Percentiles rank a stretch among this genome's conserved stretches.
These are phyloP conservation scores for Suhomyces guaymorum DNA, from an alignment of 1,139 yeast genomes.

Conservation along the genomic window DNA sequence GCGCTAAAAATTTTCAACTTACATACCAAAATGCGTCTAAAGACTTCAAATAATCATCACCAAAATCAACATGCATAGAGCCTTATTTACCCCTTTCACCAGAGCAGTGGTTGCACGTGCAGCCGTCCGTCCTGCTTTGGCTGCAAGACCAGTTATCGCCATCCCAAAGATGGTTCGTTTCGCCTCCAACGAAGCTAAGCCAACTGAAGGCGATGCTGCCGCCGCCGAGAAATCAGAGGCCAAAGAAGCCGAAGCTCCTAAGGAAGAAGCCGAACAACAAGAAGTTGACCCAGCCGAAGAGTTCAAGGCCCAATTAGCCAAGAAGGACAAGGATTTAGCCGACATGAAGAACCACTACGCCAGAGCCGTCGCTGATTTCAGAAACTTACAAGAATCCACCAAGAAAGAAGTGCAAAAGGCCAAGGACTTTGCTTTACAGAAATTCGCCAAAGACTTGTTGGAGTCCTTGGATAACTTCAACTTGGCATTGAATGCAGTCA, in stretches of 20 bases:
- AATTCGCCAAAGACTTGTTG: constrained; percentile 86
- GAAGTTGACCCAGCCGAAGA: constrained; percentile 28
- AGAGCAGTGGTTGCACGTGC: constrained; percentile 28
- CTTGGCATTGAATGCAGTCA: constrained; percentile 79
- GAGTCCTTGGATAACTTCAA: constrained; percentile 91
- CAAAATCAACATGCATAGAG: constrained; percentile 36
- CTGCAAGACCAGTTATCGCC: constrained; percentile 20
- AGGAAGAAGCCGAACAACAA: constrained; percentile 18
- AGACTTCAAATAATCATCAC: too few relatives aligned
- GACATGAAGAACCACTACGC: constrained; percentile 81
- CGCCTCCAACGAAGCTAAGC: constrained; percentile 25
- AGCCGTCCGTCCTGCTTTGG: constrained; percentile 19
- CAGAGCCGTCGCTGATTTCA: constrained; percentile 88
- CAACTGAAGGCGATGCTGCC: constrained; percentile 16
- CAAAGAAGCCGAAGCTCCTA: constrained; percentile 17
- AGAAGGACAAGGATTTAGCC: constrained; percentile 78
- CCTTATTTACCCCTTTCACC: constrained; percentile 27
- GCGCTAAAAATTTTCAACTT: constrained; percentile 10
- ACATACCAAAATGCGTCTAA: too few relatives aligned
- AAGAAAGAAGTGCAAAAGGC: constrained; percentile 86
- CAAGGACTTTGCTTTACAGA: constrained; percentile 87
- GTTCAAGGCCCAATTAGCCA: constrained; percentile 55
- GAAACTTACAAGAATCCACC: constrained; percentile 89
- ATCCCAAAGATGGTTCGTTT: constrained; percentile 23
- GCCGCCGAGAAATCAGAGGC: constrained; percentile 14